Percentiles rank a stretch among this genome's conserved stretches.
phyloP scores from a whole-genome alignment of 2,329 filamentous ascomycete genomes.

The Periconia sp. region DNA sequence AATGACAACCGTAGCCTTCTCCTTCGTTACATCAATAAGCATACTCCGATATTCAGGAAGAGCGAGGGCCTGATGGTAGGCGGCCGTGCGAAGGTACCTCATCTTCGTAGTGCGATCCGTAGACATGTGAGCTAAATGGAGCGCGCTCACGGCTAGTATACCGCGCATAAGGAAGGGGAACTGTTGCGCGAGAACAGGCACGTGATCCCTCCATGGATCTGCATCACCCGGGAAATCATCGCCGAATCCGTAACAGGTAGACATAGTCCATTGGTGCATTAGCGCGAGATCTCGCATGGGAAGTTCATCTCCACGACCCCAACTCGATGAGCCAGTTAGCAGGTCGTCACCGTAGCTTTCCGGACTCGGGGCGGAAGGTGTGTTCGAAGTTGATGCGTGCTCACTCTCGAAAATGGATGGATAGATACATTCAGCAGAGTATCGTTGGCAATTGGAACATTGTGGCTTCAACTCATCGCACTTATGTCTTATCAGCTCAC shows the following conservation, averaged over 20 bases:
- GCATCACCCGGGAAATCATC: slow-evolving; percentile 12
- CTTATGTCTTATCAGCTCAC: slow-evolving; percentile 6
- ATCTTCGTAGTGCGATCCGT: slow-evolving; percentile 3
- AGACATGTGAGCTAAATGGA: slow-evolving; percentile 16
- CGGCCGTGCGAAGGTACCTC: slow-evolving; percentile 16
- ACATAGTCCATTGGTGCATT: slow-evolving; percentile 25
- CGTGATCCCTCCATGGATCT: slow-evolving; percentile 20
- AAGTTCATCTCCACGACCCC: slow-evolving; percentile 5
- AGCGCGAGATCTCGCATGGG: slow-evolving; percentile 16
- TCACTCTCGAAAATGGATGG: slow-evolving; percentile 8
- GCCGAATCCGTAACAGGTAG: slow-evolving; percentile 22
- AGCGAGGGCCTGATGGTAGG: slow-evolving; percentile 23
- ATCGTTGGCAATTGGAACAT: slow-evolving; percentile 22
- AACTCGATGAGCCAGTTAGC: neutral
- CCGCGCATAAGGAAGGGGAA: slow-evolving; percentile 27
- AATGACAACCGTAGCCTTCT: slow-evolving; percentile 18
- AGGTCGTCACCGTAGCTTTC: slow-evolving; percentile 11
- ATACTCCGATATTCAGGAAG: slow-evolving; percentile 21
- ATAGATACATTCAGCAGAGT: slow-evolving; percentile 19
- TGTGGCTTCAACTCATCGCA: slow-evolving; percentile 26
- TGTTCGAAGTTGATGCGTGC: slow-evolving; percentile 2
- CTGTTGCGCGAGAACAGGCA: slow-evolving; percentile 18
- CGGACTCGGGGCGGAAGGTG: slow-evolving; percentile 6
- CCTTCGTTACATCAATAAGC: slow-evolving; percentile 16
- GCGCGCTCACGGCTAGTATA: slow-evolving; percentile 20